Evolutionary conservation across 106 monocot genomes (phyloP).

Genomic region (Ottelia alismoides): DNA sequence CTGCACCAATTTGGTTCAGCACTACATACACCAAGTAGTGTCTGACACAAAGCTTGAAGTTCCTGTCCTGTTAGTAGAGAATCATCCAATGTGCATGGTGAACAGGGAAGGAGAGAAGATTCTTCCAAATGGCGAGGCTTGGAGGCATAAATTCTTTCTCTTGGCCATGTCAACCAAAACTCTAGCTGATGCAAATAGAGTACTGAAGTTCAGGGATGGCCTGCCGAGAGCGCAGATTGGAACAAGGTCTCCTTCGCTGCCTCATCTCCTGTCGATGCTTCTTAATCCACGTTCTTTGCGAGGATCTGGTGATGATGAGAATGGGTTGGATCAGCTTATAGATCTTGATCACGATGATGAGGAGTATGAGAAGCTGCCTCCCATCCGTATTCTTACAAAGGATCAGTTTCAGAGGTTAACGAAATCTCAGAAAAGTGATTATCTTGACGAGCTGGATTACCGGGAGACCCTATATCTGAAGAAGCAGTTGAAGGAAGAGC

Average conservation of each 20-base stretch:
- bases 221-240: slow-evolving; percentile 21
- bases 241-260: slow-evolving; percentile 52
- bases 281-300: slow-evolving; percentile 29
- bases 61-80: slow-evolving; percentile 68
- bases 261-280: slow-evolving; percentile 78
- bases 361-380: slow-evolving; percentile 80
- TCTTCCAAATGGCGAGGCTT: slow-evolving; percentile 51
- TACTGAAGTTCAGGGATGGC: slow-evolving; percentile 58
- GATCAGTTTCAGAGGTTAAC: slow-evolving; percentile 57
- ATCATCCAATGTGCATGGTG: slow-evolving; percentile 41
- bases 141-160: slow-evolving; percentile 58
- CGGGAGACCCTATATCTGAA: slow-evolving; percentile 85
- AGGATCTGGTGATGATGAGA: slow-evolving; percentile 15
- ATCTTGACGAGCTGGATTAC: slow-evolving; percentile 90
- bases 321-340: slow-evolving; percentile 16
- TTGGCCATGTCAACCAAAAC: slow-evolving; percentile 62
- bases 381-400: slow-evolving; percentile 66
- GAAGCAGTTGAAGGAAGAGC: slow-evolving; percentile 69
- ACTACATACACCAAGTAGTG: slow-evolving; percentile 39
- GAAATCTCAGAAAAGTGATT: slow-evolving; percentile 55
- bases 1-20: slow-evolving; percentile 31
- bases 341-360: slow-evolving; percentile 38
- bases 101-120: slow-evolving; percentile 60
- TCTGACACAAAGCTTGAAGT: slow-evolving; percentile 42
- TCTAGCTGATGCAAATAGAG: slow-evolving; percentile 50